Evolutionary conservation across 805 yeast species (phyloP).

Genomic region (Saturnispora kantuleensis): DNA sequence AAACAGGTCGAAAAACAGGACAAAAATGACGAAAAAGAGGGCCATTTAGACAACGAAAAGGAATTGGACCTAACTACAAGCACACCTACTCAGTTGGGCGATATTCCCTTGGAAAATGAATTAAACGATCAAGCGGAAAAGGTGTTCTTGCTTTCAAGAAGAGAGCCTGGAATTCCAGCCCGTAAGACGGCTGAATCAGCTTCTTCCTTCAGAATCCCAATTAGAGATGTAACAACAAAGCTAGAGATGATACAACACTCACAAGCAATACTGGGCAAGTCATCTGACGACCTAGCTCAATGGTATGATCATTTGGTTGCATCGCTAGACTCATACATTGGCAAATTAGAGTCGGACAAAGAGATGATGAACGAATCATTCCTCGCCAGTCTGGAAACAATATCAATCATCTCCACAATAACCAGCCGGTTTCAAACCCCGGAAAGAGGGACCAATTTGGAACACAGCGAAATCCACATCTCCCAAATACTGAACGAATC

Average conservation of each 20-base stretch:
- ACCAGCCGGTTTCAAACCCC: not conserved
- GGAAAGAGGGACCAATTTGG: conserved; percentile 6
- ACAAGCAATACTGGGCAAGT: conserved; percentile 5
- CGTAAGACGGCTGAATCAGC: too few species aligned
- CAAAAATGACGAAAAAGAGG: not conserved
- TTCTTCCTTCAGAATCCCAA: conserved; percentile 7
- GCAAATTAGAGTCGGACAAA: conserved; percentile 9
- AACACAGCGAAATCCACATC: conserved; percentile 4
- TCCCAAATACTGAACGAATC: conserved; percentile 10
- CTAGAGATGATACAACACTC: conserved; percentile 5
- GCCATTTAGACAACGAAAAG: not conserved
- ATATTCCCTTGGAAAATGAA: not conserved
- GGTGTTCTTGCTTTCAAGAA: too few species aligned
- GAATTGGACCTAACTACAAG: not conserved
- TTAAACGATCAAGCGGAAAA: not conserved
- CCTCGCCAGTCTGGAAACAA: conserved; percentile 19
- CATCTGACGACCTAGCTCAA: conserved; percentile 3
- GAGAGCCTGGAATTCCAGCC: too few species aligned
- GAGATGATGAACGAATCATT: conserved; percentile 16
- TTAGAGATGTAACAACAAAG: conserved; percentile 3
- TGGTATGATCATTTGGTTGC: conserved; percentile 6
- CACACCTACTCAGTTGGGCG: not conserved
- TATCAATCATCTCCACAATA: conserved; percentile 17
- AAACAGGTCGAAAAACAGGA: too few species aligned
- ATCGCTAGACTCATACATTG: not conserved